phyloP scores from a whole-genome alignment of 441 rosid genomes.

The Bocquillonia castaneifolia region DNA sequence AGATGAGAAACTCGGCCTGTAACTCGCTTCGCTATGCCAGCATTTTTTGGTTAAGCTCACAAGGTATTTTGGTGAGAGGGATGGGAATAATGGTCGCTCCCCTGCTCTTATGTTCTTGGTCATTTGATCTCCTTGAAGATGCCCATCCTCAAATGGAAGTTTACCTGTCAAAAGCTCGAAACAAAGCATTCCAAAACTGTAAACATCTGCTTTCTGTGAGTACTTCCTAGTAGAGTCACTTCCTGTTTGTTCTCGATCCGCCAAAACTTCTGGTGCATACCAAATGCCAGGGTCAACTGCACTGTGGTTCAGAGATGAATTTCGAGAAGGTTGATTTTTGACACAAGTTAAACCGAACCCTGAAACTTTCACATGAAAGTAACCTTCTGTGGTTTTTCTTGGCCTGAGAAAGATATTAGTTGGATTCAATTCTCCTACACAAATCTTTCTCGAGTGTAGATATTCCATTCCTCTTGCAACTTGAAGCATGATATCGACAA shows the following conservation, averaged over 20 bases:
- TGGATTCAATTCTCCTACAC: constrained; percentile 74
- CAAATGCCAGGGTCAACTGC: constrained; percentile 52
- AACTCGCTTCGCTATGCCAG: constrained; percentile 69
- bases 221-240: constrained; percentile 30
- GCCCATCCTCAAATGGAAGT: constrained; percentile 85
- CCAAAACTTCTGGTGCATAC: constrained; percentile 84
- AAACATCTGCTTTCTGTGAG: constrained; percentile 78
- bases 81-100: constrained; percentile 87
- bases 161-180: constrained; percentile 84
- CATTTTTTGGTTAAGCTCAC: constrained; percentile 71
- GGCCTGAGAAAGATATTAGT: constrained; percentile 59
- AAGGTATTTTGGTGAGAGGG: constrained; percentile 62
- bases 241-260: constrained; percentile 46
- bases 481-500: constrained; percentile 84
- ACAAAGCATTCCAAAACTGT: constrained; percentile 92
- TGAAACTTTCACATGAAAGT: constrained; percentile 66
- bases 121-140: constrained; percentile 87
- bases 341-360: constrained; percentile 64
- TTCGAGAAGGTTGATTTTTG: constrained; percentile 28
- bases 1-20: constrained; percentile 78
- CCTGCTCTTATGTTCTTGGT: constrained; percentile 71
- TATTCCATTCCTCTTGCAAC: constrained; percentile 90
- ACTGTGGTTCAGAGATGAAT: constrained; percentile 28
- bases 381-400: constrained; percentile 63
- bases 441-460: constrained; percentile 63